phyloP scores from a whole-genome alignment of 257 asterid genomes.

The Buddleja alternifolia region DNA sequence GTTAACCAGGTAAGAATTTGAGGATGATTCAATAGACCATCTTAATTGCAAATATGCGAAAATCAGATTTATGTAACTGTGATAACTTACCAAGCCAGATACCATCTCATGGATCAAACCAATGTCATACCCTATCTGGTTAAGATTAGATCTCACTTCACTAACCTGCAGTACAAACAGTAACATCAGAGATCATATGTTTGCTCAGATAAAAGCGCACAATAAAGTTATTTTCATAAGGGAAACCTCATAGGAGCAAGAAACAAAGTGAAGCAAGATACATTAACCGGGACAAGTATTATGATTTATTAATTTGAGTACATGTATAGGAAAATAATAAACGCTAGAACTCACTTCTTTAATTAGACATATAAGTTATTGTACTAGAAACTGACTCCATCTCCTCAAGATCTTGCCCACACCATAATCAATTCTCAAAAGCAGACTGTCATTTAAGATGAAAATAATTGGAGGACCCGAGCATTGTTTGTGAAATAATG shows the following conservation, averaged over 20 bases:
- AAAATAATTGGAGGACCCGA: not conserved
- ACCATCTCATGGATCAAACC: conserved; percentile 70
- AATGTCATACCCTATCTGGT: conserved; percentile 71
- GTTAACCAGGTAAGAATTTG: conserved; percentile 26
- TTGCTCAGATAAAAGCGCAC: not conserved
- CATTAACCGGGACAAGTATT: not conserved
- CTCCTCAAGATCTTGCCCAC: too few relatives aligned
- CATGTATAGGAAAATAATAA: not conserved
- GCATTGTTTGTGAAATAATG: not conserved
- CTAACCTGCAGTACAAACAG: conserved; percentile 55
- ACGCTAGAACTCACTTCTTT: conserved; percentile 5
- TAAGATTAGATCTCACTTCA: conserved; percentile 65
- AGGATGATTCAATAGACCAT: conserved; percentile 6
- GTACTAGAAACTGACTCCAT: not conserved
- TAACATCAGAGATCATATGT: conserved; percentile 16
- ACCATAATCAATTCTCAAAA: not conserved
- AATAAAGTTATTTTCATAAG: conserved; percentile 3
- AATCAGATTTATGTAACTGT: conserved; percentile 14
- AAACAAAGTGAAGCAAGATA: conserved; percentile 5
- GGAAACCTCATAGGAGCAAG: conserved; percentile 18
- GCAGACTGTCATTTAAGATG: not conserved
- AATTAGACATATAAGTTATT: conserved; percentile 13
- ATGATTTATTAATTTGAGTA: not conserved
- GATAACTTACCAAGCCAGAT: conserved; percentile 63
- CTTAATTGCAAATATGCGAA: not conserved